These are phyloP conservation scores for Raphidocelis subcapitata DNA, from an alignment of 139 green algal species.

Conservation along the genomic window DNA sequence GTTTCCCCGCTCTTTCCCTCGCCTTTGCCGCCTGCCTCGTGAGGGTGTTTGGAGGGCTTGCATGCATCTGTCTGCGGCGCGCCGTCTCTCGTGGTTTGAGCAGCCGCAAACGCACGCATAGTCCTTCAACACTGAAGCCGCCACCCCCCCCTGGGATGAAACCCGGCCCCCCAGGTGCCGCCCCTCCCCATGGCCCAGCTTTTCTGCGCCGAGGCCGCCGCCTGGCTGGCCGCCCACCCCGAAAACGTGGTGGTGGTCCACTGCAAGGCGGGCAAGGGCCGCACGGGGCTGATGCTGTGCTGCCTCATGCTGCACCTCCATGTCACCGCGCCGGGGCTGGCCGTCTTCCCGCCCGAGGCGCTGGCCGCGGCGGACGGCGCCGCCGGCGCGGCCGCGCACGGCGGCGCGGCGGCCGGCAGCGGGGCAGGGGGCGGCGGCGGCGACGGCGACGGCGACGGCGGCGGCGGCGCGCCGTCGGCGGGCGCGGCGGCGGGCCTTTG, in stretches of 20 bases:
- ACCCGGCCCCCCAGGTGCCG: constrained; percentile 41
- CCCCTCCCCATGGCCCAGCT: constrained; percentile 49
- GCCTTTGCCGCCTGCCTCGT: too few relatives aligned
- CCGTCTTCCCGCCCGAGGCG: constrained; percentile 2
- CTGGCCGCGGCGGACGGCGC: not conserved
- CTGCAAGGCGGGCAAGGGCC: constrained; percentile 79
- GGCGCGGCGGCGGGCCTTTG: constrained; percentile 1
- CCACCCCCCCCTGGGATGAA: too few relatives aligned
- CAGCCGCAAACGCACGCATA: too few relatives aligned
- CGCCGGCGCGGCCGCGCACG: not conserved
- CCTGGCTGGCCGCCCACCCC: constrained; percentile 43
- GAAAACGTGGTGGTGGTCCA: constrained; percentile 61
- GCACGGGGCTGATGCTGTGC: constrained; percentile 69
- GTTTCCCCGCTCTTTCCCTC: too few relatives aligned
- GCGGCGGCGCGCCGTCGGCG: not conserved
- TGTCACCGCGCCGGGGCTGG: constrained; percentile 3
- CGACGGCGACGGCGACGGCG: not conserved
- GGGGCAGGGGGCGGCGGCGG: not conserved
- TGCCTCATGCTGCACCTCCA: constrained; percentile 55
- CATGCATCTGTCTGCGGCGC: too few relatives aligned
- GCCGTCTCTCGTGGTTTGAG: too few relatives aligned
- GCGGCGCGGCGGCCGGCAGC: not conserved
- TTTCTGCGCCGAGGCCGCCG: constrained; percentile 51
- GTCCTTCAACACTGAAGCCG: too few relatives aligned
- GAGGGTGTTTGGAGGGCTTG: too few relatives aligned